A percentile compares a stretch with the other conserved stretches of the same genome.
phyloP scores from a whole-genome alignment of 805 yeast species.

The Clavispora vitiphila region DNA sequence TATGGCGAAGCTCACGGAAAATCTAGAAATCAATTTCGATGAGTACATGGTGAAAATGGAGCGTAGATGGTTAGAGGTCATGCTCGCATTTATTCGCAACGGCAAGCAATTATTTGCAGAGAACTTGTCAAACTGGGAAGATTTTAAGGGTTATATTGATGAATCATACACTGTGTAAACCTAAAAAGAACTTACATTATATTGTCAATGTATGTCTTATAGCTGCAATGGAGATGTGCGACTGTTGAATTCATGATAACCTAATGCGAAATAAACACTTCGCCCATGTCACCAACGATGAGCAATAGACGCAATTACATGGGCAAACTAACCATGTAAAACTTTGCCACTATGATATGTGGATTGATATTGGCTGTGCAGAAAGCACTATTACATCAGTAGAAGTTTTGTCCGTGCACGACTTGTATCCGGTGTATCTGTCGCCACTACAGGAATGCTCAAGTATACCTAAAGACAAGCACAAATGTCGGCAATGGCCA shows the following conservation, averaged over 20 bases:
- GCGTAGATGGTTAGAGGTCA: slow-evolving; percentile 33
- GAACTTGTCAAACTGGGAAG: slow-evolving; percentile 24
- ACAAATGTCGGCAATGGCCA: slow-evolving; percentile 29
- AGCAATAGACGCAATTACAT: no score
- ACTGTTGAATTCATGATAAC: no score
- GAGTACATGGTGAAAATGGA: slow-evolving; percentile 36
- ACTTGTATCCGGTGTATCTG: not conserved
- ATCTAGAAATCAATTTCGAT: slow-evolving; percentile 37
- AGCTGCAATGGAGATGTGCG: no score
- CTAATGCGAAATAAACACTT: no score
- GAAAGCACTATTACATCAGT: no score
- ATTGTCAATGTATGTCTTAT: not conserved
- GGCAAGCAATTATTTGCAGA: slow-evolving; percentile 24
- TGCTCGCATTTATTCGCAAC: slow-evolving; percentile 33
- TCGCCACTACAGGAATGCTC: slow-evolving; percentile 1
- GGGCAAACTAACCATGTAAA: no score
- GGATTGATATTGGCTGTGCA: no score
- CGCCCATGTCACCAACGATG: no score
- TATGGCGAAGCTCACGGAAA: slow-evolving; percentile 38
- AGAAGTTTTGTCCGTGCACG: no score
- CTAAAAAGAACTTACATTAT: not conserved
- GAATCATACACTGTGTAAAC: not conserved
- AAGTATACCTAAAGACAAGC: not conserved
- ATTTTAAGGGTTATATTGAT: slow-evolving; percentile 20
- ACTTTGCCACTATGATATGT: no score